Evolutionary conservation across 2,329 filamentous ascomycete genomes (phyloP).

Genomic region (Bisporella sp.): DNA sequence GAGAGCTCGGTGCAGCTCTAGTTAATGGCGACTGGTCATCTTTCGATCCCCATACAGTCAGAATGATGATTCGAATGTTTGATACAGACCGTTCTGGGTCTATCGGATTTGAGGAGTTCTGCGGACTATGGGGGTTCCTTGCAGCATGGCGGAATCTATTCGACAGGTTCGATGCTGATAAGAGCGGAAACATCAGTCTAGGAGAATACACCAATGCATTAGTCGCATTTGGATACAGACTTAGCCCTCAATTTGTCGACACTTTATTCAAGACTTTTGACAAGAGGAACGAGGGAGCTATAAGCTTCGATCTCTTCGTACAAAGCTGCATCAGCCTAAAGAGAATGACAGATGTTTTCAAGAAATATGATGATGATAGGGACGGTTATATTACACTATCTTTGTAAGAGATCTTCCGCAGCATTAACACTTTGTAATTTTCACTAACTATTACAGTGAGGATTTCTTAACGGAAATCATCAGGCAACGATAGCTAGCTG

Average conservation of each 20-base stretch:
- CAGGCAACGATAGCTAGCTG: conserved; percentile 18
- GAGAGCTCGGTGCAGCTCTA: conserved; percentile 79
- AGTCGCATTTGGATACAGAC: conserved; percentile 85
- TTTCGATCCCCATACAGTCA: conserved; percentile 89
- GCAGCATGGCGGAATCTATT: conserved; percentile 92
- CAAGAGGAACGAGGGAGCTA: conserved; percentile 60
- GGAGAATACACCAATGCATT: conserved; percentile 86
- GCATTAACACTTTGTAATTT: neutral
- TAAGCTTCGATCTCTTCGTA: conserved; percentile 94
- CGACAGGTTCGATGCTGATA: conserved; percentile 88
- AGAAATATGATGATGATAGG: conserved; percentile 95
- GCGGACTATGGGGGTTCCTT: conserved; percentile 91
- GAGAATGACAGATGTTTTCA: conserved; percentile 98
- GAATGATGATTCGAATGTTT: conserved; percentile 99
- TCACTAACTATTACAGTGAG: conserved; percentile 16
- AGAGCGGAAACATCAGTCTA: conserved; percentile 77
- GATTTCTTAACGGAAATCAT: conserved; percentile 27
- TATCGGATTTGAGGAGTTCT: conserved; percentile 94
- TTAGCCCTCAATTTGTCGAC: conserved; percentile 76
- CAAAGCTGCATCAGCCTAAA: conserved; percentile 96
- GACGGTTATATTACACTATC: conserved; percentile 86
- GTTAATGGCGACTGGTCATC: conserved; percentile 95
- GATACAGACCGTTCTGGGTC: conserved; percentile 83
- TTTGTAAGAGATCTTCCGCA: conserved; percentile 37
- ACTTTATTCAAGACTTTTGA: conserved; percentile 87